Base-by-base conservation (phyloP, 352 stramenopile species). In the Phytophthora tentaculata region DNA sequence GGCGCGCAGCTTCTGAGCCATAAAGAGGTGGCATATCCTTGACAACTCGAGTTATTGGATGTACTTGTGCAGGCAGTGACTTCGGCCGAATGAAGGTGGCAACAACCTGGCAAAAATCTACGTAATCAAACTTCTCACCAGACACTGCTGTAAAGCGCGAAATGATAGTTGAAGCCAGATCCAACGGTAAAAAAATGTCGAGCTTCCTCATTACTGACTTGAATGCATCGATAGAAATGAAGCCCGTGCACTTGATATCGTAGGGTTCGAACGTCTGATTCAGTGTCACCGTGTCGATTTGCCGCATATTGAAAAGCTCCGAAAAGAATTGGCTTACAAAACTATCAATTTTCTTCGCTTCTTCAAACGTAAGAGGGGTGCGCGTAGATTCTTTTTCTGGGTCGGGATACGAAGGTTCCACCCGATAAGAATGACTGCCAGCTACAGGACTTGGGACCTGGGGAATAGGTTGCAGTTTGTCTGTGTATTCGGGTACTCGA, bases 71-170 rank as follows among this genome's bases (percentile, higher is more conserved):
- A 22, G 45, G 10, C 2, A 56, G 37, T 17, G 61, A 57, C 37
- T 52, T 68, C 14, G 62, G 54, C 8, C 28, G 56, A 16, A 60
- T 62, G 10, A 57, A 61, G 56, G 45, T 13, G 35, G 51, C 49
- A 19, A 74, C 56, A 52, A 72, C 26, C 45, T 90, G 75, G 56
- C 79, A 89, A 49, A 92, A 91, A 49, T 91, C 83, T 1, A 94
- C 67, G 37, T 91, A 92, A 67, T 94, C 84, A 58, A 94, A 88
- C 39, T 73, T 83, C 26, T 89, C 78, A 0, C 72, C 73, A 22
- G 74, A 76, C 6, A 78, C 53, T 6, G 64, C 69, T 0, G 74
- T 73, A 64, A 90, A 94, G 16, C 84, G 79, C 12, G 66, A 35
- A 20, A 89, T 61, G 10, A 91, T 58, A 16, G 70, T 81, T n/a